phyloP scores from a whole-genome alignment of 768 basidiomycete genomes.

The Tubosaeta sp. region DNA sequence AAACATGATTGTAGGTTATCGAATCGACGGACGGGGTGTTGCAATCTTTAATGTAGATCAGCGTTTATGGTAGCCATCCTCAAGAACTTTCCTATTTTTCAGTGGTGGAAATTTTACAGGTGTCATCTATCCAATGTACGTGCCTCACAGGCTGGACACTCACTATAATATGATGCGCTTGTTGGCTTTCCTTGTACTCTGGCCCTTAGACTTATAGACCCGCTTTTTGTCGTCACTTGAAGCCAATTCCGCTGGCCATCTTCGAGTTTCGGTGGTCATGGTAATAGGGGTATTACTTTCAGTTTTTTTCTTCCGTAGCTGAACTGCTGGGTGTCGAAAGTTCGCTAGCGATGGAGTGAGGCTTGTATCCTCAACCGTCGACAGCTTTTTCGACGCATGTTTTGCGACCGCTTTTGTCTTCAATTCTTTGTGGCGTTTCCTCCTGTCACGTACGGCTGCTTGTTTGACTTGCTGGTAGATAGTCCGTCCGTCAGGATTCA shows the following conservation, averaged over 20 bases:
- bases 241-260: not conserved
- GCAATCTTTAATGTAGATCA: conserved; percentile 47
- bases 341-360: not conserved
- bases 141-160: not conserved
- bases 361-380: not conserved
- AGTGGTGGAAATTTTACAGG: conserved; percentile 3
- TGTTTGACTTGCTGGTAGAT: conserved; percentile 44
- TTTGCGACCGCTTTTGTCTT: conserved; percentile 41
- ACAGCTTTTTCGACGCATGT: conserved; percentile 11
- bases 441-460: conserved; percentile 41
- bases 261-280: not conserved
- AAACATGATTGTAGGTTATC: conserved; percentile 48
- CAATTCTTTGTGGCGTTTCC: conserved; percentile 44
- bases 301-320: conserved; percentile 11
- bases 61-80: not conserved
- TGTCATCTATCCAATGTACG: conserved; percentile 7
- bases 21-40: conserved; percentile 59
- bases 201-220: conserved; percentile 1
- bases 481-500: not conserved
- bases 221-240: not conserved
- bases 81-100: conserved; percentile 1
- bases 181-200: conserved; percentile 1
- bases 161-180: conserved; percentile 3
- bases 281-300: not conserved
- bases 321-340: not conserved